A percentile compares a stretch with the other conserved stretches of the same genome.
phyloP scores from a whole-genome alignment of 768 basidiomycete genomes.

The Collybiopsis luxurians region DNA sequence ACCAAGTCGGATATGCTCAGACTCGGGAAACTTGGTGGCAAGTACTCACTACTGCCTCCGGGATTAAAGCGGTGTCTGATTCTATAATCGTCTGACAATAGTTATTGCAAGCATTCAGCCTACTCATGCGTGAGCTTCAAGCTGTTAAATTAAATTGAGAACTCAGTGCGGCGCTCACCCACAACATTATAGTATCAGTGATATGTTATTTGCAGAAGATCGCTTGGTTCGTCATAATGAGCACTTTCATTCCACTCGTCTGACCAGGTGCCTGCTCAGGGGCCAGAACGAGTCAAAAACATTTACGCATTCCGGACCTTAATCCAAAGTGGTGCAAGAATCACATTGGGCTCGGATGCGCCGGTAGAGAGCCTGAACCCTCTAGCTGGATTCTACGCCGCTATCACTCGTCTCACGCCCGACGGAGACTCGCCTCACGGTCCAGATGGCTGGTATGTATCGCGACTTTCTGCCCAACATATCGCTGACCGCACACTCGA shows the following conservation, averaged over 20 bases:
- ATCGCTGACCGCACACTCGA: background rate
- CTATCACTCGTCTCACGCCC: constrained; percentile 69
- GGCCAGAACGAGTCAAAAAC: constrained; percentile 77
- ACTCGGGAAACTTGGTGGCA: constrained; percentile 78
- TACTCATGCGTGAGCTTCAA: constrained; percentile 70
- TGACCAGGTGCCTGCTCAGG: constrained; percentile 36
- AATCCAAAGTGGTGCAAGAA: constrained; percentile 58
- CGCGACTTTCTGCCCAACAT: background rate
- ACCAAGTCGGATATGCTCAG: constrained; percentile 71
- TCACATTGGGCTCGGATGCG: constrained; percentile 85
- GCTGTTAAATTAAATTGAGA: background rate
- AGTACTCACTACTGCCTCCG: constrained; percentile 15
- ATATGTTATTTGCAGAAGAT: constrained; percentile 89
- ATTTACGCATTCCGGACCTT: constrained; percentile 86
- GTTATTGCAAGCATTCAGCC: constrained; percentile 92
- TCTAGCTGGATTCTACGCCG: constrained; percentile 84
- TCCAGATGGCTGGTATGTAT: constrained; percentile 73
- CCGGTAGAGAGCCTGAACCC: constrained; percentile 90
- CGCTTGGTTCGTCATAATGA: constrained; percentile 54
- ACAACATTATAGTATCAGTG: constrained; percentile 52
- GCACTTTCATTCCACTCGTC: background rate
- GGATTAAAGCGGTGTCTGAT: background rate
- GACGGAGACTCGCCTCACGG: constrained; percentile 81
- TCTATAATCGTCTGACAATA: constrained; percentile 29
- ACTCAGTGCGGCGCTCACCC: background rate